phyloP scores from a whole-genome alignment of 1,284 basidiomycete genomes.

The Cryptococcus maquisensis region DNA sequence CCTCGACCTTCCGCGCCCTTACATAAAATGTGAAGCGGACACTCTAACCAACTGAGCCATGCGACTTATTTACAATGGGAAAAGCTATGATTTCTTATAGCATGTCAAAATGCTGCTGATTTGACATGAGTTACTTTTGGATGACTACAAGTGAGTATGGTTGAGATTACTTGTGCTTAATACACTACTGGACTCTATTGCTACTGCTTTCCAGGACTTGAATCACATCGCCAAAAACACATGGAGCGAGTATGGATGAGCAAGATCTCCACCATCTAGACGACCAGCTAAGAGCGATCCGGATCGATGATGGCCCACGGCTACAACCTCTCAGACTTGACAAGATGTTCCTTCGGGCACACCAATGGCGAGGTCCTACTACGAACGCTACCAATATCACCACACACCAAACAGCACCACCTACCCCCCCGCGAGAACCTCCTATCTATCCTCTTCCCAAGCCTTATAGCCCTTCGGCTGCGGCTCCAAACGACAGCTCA shows the following conservation, averaged over 20 bases:
- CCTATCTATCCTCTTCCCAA: constrained; percentile 29
- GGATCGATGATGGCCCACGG: constrained; percentile 25
- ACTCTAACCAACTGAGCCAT: too few species aligned
- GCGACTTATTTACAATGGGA: too few species aligned
- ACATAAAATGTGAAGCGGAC: too few species aligned
- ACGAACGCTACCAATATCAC: neutral
- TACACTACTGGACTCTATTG: too few species aligned
- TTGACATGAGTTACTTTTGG: too few species aligned
- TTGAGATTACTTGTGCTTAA: too few species aligned
- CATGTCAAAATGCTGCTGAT: too few species aligned
- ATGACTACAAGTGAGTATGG: too few species aligned
- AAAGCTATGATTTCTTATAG: too few species aligned
- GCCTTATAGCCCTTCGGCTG: constrained; percentile 6
- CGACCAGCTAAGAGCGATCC: constrained; percentile 27
- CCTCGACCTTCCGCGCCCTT: too few species aligned
- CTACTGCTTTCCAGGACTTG: too few species aligned
- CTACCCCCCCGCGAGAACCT: constrained; percentile 20
- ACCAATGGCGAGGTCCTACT: constrained; percentile 13
- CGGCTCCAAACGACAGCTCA: neutral
- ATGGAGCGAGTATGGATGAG: neutral
- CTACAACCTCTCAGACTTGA: constrained; percentile 31
- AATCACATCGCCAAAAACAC: too few species aligned
- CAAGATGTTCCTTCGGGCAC: constrained; percentile 34
- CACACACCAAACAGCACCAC: constrained; percentile 12
- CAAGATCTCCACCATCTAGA: constrained; percentile 11